Evolutionary conservation across 345 rosid genomes (phyloP).

Genomic region (Acer yangbiense): DNA sequence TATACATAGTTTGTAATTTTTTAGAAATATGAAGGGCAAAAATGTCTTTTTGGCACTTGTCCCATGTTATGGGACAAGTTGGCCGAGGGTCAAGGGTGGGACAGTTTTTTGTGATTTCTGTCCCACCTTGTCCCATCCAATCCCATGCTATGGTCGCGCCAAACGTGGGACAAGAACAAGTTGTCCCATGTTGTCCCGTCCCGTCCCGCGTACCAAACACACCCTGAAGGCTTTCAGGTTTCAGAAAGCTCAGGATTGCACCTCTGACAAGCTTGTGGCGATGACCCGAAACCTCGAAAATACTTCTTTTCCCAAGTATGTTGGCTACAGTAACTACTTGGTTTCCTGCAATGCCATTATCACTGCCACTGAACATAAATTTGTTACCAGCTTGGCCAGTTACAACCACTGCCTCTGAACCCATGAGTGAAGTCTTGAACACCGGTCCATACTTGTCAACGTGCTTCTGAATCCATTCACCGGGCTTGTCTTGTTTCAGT

Average conservation of each 20-base stretch:
- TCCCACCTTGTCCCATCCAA: too few species aligned
- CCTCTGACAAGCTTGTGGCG: conserved; percentile 29
- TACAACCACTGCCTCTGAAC: conserved; percentile 23
- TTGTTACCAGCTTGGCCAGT: conserved; percentile 27
- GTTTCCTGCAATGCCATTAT: conserved; percentile 22
- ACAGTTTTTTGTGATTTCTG: too few species aligned
- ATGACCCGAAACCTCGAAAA: conserved; percentile 25
- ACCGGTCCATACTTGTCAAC: conserved; percentile 25
- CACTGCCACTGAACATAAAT: conserved; percentile 21
- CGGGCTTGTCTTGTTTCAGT: conserved; percentile 14
- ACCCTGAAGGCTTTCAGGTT: conserved; percentile 29
- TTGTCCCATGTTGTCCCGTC: too few species aligned
- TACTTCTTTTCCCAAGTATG: conserved; percentile 27
- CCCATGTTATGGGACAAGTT: too few species aligned
- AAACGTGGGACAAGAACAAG: too few species aligned
- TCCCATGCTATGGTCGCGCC: too few species aligned
- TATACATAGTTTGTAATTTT: too few species aligned
- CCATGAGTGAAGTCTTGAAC: conserved; percentile 36
- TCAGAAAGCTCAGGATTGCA: conserved; percentile 23
- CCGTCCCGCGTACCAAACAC: too few species aligned
- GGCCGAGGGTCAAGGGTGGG: too few species aligned
- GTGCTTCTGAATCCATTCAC: conserved; percentile 27
- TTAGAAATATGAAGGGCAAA: too few species aligned
- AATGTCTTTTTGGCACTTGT: too few species aligned
- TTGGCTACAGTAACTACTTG: conserved; percentile 18